phyloP scores from a whole-genome alignment of 768 basidiomycete genomes.

The Royoungia palumana region DNA sequence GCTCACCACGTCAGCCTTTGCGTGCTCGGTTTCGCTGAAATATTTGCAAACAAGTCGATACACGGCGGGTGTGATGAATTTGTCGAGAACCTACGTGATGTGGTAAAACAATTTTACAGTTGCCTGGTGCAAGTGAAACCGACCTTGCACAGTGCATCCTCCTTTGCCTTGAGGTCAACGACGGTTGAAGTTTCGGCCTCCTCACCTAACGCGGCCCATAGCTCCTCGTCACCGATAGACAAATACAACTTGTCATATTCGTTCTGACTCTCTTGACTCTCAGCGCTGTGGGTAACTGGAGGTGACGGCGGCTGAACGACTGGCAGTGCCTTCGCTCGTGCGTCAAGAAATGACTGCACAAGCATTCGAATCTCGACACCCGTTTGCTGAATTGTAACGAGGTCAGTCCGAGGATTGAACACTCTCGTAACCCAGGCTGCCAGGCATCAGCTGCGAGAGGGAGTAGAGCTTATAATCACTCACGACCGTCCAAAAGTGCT shows the following conservation, averaged over 20 bases:
- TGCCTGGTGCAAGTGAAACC: constrained; percentile 7
- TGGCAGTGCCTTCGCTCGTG: constrained; percentile 48
- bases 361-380: constrained; percentile 55
- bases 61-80: constrained; percentile 48
- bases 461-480: constrained; percentile 20
- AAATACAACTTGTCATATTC: constrained; percentile 60
- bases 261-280: constrained; percentile 75
- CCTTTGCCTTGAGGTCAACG: constrained; percentile 38
- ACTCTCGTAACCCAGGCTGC: constrained; percentile 59
- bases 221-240: constrained; percentile 58
- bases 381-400: constrained; percentile 39
- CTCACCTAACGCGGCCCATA: constrained; percentile 52
- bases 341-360: constrained; percentile 59
- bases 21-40: constrained; percentile 35
- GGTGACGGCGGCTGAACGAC: constrained; percentile 33
- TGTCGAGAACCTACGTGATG: constrained; percentile 44
- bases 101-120: neutral
- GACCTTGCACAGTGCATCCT: constrained; percentile 51
- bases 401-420: constrained; percentile 43
- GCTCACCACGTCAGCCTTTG: constrained; percentile 18
- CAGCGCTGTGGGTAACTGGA: constrained; percentile 24
- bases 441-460: constrained; percentile 7
- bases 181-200: constrained; percentile 22
- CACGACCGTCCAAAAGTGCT: constrained; percentile 52
- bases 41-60: constrained; percentile 52